Base-by-base conservation (phyloP, 257 asterid species). In the Primulina huaijiensis region DNA sequence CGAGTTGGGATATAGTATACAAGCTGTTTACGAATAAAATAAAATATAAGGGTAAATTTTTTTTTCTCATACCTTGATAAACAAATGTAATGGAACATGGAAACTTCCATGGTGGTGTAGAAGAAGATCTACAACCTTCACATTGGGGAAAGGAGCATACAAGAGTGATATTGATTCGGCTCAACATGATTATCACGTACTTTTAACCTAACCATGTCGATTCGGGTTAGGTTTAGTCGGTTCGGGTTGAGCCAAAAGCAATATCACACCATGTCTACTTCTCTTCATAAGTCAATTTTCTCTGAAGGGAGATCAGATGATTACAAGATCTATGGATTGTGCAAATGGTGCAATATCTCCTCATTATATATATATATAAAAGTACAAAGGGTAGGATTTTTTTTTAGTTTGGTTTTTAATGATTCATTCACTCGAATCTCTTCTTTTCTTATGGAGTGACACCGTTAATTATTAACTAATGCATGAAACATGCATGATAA, bases 101-200 rank as follows among this genome's bases (percentile, higher is more conserved):
- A 38, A 38, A 10, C 0, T 27, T 38, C 50, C 50, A 10, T 38
- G 16, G 10, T 10, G 14, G 50, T 38, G 16, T 9, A 10, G 14
- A 38, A 37, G 46, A 43, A 43, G 55, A 17, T 4, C 3, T 17
- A 50, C 3, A 1, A 16, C 8, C 57, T 16, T 50, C 57, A 14
- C 57, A 50, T 50, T 50, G 20, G 57, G 60, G 60, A 58, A 75
- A 81, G 82, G 81, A 81, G 79, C 75, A 81, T 62, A 79, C 87
- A 83, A 75, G 85, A 84, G 87, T 81, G 87, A 83, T 83, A 86
- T 79, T 86, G 88, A 77, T 79, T 77, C 87, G 88, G 88, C 90
- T 85, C 88, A 81, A 65, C 57, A 16, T 27, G 30, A 27, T 50
- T 16, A 5, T 4, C 57, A 50, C 2, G 8, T 50, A 50, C 21